Conservation (phyloP, 768 basidiomycete genomes). For the Thelephora aurantiotincta region DNA sequence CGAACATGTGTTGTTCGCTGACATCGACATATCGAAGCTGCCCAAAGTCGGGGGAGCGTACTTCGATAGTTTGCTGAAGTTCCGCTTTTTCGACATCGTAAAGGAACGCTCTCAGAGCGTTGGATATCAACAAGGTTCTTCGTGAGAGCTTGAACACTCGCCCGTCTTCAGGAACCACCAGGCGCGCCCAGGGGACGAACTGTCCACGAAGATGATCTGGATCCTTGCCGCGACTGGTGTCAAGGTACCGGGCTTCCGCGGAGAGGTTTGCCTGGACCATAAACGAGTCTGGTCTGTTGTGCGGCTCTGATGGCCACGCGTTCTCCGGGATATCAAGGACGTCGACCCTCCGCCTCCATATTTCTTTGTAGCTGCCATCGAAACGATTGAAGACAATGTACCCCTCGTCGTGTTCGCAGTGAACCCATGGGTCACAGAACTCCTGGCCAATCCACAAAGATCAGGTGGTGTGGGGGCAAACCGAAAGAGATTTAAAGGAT, state of each 20-base stretch:
- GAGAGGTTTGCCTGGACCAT: too few relatives aligned
- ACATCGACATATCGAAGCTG: slow-evolving; percentile 55
- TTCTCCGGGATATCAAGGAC: slow-evolving; percentile 7
- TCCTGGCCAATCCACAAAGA: slow-evolving; percentile 16
- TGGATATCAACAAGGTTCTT: slow-evolving; percentile 44
- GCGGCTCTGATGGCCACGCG: background rate
- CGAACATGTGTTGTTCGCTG: slow-evolving; percentile 38
- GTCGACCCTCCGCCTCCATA: slow-evolving; percentile 40
- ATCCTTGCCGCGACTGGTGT: slow-evolving; percentile 15
- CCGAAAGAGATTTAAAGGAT: slow-evolving; percentile 10
- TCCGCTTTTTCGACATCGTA: slow-evolving; percentile 46
- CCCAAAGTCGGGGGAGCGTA: slow-evolving; percentile 16
- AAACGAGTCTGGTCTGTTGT: too few relatives aligned
- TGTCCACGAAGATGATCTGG: slow-evolving; percentile 16
- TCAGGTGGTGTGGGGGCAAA: slow-evolving; percentile 4
- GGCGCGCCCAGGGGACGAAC: slow-evolving; percentile 49
- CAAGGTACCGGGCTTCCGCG: slow-evolving; percentile 4
- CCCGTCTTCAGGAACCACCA: slow-evolving; percentile 28
- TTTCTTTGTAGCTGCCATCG: slow-evolving; percentile 45
- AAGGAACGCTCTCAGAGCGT: slow-evolving; percentile 30
- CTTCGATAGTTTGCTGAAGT: slow-evolving; percentile 32
- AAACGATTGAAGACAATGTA: slow-evolving; percentile 57
- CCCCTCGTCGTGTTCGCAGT: slow-evolving; percentile 61
- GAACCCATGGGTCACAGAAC: slow-evolving; percentile 43
- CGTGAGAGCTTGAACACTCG: slow-evolving; percentile 55